Evolutionary conservation across 306 rosid species (phyloP).

Genomic region (Vachellia pachyceras): DNA sequence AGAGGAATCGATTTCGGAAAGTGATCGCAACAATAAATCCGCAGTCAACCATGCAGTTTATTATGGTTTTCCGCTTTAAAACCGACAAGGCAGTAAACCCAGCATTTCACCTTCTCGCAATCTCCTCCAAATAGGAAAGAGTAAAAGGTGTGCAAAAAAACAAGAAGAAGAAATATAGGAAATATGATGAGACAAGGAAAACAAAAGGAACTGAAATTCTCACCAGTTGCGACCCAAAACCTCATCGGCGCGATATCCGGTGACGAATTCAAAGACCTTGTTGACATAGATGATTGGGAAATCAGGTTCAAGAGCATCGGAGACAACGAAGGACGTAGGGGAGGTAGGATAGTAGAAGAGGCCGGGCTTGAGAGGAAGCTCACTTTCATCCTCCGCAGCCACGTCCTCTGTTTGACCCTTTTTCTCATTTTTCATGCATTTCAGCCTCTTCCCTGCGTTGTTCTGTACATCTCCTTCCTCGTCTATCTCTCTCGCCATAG

Average conservation of each 20-base stretch:
- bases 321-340: conserved; percentile 85
- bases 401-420: conserved; percentile 14
- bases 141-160: neutral
- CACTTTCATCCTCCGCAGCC: conserved; percentile 45
- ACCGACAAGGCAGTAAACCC: conserved; percentile 22
- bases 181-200: neutral
- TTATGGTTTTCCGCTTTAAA: neutral
- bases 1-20: conserved; percentile 15
- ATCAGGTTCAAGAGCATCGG: conserved; percentile 92
- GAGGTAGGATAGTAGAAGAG: conserved; percentile 63
- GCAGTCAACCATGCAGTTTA: neutral
- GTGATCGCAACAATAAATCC: conserved; percentile 12
- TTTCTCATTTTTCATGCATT: conserved; percentile 52
- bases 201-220: neutral
- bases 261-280: conserved; percentile 85
- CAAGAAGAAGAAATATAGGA: neutral
- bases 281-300: conserved; percentile 90
- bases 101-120: neutral
- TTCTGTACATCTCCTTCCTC: conserved; percentile 47
- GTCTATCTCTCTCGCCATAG: conserved; percentile 65
- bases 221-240: conserved; percentile 95
- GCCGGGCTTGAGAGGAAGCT: conserved; percentile 60
- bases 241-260: conserved; percentile 93
- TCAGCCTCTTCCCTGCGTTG: conserved; percentile 77
- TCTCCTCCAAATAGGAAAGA: neutral